Percentiles rank a stretch among this genome's conserved stretches.
Conservation (phyloP, 1,284 basidiomycete genomes). For the Taiwanofungus camphoratus region DNA sequence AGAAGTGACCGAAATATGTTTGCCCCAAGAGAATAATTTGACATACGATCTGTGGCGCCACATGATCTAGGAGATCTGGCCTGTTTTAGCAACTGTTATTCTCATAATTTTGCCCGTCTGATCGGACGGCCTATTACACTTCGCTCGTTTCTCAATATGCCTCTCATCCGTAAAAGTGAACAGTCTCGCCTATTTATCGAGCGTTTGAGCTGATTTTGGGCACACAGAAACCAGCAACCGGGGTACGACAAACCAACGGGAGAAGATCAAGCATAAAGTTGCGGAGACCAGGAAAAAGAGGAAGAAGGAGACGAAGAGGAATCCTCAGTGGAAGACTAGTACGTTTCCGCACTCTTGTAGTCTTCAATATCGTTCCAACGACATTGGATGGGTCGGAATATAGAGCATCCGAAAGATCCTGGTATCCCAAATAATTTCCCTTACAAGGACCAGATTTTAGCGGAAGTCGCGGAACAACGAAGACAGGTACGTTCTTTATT, state of each 20-base stretch:
- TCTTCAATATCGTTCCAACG: not conserved
- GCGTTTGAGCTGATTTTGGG: constrained; percentile 7
- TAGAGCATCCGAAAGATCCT: constrained; percentile 80
- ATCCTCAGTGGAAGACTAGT: constrained; percentile 90
- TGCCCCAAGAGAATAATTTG: no score
- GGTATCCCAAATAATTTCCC: constrained; percentile 98
- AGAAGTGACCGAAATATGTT: no score
- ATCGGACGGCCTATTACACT: not conserved
- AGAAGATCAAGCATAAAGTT: constrained; percentile 77
- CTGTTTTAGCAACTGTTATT: not conserved
- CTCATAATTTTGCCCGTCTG: not conserved
- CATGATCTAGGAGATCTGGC: constrained; percentile 3
- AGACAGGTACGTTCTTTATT: constrained; percentile 48
- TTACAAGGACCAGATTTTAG: constrained; percentile 94
- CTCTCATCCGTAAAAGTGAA: constrained; percentile 72
- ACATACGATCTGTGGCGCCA: no score
- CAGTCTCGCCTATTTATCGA: not conserved
- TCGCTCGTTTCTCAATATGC: constrained; percentile 41
- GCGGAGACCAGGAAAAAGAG: constrained; percentile 76
- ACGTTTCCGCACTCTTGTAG: constrained; percentile 30
- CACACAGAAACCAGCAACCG: constrained; percentile 87
- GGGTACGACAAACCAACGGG: constrained; percentile 65
- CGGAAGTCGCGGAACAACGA: constrained; percentile 82
- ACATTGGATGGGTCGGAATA: constrained; percentile 3
- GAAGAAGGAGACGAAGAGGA: constrained; percentile 78